phyloP scores from a whole-genome alignment of 2,329 filamentous ascomycete genomes.

The Microsporum ferrugineum region DNA sequence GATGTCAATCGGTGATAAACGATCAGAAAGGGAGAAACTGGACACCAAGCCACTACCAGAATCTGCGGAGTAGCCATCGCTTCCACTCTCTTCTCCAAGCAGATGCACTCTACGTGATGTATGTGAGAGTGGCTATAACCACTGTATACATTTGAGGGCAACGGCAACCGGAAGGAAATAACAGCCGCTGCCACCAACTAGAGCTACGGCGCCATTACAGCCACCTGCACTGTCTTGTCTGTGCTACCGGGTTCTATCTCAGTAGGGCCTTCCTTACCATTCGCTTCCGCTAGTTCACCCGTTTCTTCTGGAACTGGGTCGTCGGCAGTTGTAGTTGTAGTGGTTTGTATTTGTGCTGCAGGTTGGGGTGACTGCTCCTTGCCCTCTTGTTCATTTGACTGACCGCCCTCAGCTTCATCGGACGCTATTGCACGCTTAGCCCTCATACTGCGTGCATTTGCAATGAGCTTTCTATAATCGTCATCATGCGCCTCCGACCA shows the following conservation, averaged over 20 bases:
- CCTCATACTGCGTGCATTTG: slow-evolving; percentile 47
- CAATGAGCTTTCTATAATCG: slow-evolving; percentile 71
- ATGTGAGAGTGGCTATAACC: neutral
- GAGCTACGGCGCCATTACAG: neutral
- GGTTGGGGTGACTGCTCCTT: neutral
- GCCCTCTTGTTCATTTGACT: slow-evolving; percentile 16
- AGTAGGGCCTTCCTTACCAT: neutral
- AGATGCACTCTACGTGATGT: neutral
- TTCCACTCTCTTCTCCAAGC: neutral
- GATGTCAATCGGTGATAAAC: slow-evolving; percentile 31
- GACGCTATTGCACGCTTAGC: neutral
- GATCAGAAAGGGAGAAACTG: neutral
- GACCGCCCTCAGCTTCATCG: neutral
- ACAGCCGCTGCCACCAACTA: neutral
- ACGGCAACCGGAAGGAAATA: neutral
- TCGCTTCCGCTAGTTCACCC: too few species aligned
- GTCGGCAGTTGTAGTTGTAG: neutral
- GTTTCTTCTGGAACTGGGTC: neutral
- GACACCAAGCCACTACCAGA: neutral
- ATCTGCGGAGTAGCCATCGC: neutral
- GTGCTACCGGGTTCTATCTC: neutral
- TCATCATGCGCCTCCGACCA: slow-evolving; percentile 63
- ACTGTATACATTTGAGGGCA: neutral
- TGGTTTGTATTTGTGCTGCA: neutral
- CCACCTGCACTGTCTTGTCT: neutral